These are phyloP conservation scores for Lanmaoa rubissima DNA, from an alignment of 768 basidiomycete species.

Conservation along the genomic window DNA sequence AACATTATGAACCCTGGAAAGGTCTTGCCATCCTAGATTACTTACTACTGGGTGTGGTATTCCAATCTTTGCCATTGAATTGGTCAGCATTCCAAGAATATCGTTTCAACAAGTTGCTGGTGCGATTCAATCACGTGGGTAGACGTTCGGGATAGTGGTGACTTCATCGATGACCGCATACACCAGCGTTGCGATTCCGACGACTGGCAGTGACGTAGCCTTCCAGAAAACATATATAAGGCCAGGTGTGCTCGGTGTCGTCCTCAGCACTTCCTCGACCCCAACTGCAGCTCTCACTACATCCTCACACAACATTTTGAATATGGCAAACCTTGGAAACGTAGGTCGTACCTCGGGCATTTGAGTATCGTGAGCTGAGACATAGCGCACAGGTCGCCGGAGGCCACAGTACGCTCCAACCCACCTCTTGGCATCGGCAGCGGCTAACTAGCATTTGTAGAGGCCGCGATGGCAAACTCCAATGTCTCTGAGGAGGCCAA, in stretches of 20 bases:
- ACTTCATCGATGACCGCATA: constrained; percentile 10
- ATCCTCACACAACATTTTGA: neutral
- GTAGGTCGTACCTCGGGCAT: constrained; percentile 1
- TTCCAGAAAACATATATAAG: constrained; percentile 11
- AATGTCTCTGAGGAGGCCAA: constrained; percentile 23
- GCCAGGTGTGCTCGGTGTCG: neutral
- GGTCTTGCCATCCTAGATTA: constrained; percentile 43
- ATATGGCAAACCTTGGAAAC: constrained; percentile 21
- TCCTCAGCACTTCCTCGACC: neutral
- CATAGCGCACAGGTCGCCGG: constrained; percentile 9
- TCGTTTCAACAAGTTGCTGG: neutral
- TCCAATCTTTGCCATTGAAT: neutral
- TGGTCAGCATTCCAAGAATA: neutral
- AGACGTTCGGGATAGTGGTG: neutral
- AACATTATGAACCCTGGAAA: constrained; percentile 95
- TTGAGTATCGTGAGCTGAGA: neutral
- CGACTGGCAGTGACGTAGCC: constrained; percentile 9
- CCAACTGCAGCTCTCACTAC: neutral
- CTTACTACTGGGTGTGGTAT: neutral
- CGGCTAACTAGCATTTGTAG: constrained; percentile 4
- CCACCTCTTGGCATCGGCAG: neutral
- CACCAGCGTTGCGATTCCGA: neutral
- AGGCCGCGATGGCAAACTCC: constrained; percentile 29
- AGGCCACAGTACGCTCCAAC: constrained; percentile 9
- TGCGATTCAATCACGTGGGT: neutral